Evolutionary conservation across 805 yeast genomes (phyloP).

Genomic region (Candida berthetii): DNA sequence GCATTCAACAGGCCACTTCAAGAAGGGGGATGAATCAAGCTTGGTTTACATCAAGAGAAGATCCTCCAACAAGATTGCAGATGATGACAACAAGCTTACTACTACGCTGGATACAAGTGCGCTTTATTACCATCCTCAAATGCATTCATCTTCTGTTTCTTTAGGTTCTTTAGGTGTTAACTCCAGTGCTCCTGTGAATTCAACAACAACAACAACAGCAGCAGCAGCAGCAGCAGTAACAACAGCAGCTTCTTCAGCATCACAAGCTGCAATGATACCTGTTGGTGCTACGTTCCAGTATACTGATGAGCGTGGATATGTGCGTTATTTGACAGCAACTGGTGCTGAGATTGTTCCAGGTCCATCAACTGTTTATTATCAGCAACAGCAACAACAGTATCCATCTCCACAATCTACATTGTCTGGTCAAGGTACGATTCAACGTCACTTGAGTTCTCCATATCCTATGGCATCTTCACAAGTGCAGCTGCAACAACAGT

Average conservation of each 20-base stretch:
- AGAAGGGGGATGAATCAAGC: constrained; percentile 64
- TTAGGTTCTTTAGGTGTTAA: not conserved
- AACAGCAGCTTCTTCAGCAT: not conserved
- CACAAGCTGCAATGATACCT: not conserved
- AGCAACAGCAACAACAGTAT: not conserved
- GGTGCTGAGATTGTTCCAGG: not conserved
- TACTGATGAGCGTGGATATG: not conserved
- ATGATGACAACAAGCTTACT: constrained; percentile 11
- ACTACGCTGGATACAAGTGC: not conserved
- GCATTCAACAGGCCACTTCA: constrained; percentile 66
- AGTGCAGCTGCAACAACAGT: constrained; percentile 12
- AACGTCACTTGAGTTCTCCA: not conserved
- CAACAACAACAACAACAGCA: not conserved
- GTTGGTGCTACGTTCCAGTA: not conserved
- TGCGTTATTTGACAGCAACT: not conserved
- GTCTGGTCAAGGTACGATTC: not conserved
- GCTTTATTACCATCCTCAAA: not conserved
- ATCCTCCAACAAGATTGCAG: constrained; percentile 13
- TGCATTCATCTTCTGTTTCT: not conserved
- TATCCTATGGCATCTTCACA: not conserved
- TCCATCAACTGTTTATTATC: not conserved
- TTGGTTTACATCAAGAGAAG: constrained; percentile 66
- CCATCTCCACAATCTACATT: no score
- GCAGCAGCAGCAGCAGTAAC: not conserved
- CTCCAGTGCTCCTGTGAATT: not conserved